phyloP scores from a whole-genome alignment of 179 eudicot genomes.

The Spergularia azorica region DNA sequence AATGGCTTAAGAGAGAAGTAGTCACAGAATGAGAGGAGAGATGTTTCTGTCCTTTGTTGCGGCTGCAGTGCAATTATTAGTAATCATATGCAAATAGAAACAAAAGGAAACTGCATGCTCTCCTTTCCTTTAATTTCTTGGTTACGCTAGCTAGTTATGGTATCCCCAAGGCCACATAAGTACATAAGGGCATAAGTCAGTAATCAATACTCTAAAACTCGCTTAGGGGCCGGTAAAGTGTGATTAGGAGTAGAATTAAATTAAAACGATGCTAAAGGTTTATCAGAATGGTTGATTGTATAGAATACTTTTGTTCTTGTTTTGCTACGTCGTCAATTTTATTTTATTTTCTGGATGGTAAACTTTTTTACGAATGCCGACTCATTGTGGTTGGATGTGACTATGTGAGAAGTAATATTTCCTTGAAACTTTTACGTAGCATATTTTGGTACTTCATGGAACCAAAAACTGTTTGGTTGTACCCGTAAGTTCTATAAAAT shows the following conservation, averaged over 20 bases:
- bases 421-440: too few relatives aligned
- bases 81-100: slow-evolving; percentile 30
- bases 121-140: not conserved
- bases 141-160: not conserved
- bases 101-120: slow-evolving; percentile 14
- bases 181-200: not conserved
- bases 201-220: not conserved
- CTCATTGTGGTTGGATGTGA: too few relatives aligned
- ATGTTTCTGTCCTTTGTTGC: slow-evolving; percentile 29
- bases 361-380: too few relatives aligned
- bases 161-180: not conserved
- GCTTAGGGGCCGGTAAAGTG: not conserved
- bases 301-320: too few relatives aligned
- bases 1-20: slow-evolving; percentile 5
- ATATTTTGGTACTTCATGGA: too few relatives aligned
- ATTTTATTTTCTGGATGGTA: too few relatives aligned
- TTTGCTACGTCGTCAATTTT: too few relatives aligned
- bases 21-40: slow-evolving; percentile 6
- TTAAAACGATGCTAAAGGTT: not conserved
- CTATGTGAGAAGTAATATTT: too few relatives aligned
- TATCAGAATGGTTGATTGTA: not conserved
- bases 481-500: too few relatives aligned
- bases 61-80: slow-evolving; percentile 29
- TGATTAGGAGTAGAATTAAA: not conserved
- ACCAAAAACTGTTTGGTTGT: too few relatives aligned